Evolutionary conservation across 2,329 filamentous ascomycete genomes (phyloP).

Genomic region (Venturia asperata): DNA sequence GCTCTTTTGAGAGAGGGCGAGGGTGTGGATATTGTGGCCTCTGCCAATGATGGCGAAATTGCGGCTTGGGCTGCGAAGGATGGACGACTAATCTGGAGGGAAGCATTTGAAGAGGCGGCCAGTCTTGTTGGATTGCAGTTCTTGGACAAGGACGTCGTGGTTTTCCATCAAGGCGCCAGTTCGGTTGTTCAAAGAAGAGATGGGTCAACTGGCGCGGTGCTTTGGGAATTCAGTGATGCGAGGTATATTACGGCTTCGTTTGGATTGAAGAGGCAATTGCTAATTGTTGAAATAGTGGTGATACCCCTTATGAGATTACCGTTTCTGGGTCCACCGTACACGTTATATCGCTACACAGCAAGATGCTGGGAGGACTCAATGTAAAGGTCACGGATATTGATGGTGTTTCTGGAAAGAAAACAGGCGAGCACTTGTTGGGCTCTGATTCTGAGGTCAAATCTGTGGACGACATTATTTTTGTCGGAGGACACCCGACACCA

Average conservation of each 20-base stretch:
- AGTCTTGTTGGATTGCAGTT: constrained; percentile 66
- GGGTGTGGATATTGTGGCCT: constrained; percentile 69
- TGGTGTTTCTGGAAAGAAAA: constrained; percentile 61
- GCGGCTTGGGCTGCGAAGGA: constrained; percentile 77
- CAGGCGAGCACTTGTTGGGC: constrained; percentile 63
- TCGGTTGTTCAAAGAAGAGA: constrained; percentile 64
- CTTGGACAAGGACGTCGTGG: constrained; percentile 69
- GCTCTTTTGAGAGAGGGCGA: constrained; percentile 63
- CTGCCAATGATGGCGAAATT: constrained; percentile 62
- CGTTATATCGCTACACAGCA: constrained; percentile 67
- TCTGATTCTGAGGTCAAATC: constrained; percentile 66
- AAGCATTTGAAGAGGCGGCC: constrained; percentile 48
- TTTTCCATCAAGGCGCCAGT: constrained; percentile 53
- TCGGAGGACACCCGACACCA: constrained; percentile 68
- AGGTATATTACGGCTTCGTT: constrained; percentile 34
- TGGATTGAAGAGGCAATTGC: constrained; percentile 19
- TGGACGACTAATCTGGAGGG: constrained; percentile 71
- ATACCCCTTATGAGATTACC: constrained; percentile 68
- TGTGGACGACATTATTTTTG: constrained; percentile 60
- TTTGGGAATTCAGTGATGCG: constrained; percentile 70
- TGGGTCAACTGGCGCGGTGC: constrained; percentile 61
- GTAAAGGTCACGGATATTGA: constrained; percentile 71
- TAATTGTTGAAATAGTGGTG: constrained; percentile 45
- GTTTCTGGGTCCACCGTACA: constrained; percentile 63
- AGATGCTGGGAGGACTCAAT: constrained; percentile 59